A percentile compares a stretch with the other conserved stretches of the same genome.
Conservation (phyloP, 164 flowering plant species). For the Pachysandra terminalis region DNA sequence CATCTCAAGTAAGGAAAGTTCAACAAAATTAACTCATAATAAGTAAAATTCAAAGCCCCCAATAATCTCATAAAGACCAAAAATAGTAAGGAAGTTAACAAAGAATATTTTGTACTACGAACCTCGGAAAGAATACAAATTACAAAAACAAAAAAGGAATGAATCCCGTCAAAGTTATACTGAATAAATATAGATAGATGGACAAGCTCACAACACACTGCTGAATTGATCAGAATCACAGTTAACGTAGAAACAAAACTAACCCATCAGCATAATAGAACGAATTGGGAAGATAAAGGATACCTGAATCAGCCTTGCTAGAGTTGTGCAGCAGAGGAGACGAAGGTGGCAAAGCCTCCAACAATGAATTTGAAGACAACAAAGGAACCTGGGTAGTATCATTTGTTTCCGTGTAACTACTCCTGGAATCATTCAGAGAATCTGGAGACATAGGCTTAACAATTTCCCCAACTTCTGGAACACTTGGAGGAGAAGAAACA, state of each 20-base stretch:
- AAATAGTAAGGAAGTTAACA: neutral
- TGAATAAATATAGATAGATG: neutral
- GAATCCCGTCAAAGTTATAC: neutral
- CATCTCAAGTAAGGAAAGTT: neutral
- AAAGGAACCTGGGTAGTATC: neutral
- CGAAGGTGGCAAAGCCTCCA: neutral
- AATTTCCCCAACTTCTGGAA: neutral
- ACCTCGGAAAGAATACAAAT: neutral
- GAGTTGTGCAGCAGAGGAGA: neutral
- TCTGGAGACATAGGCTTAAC: neutral
- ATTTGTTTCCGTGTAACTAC: neutral
- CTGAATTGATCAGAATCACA: no score
- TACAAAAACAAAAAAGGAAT: no score
- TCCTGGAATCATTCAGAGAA: neutral
- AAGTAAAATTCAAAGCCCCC: neutral
- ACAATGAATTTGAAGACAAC: neutral
- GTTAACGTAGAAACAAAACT: no score
- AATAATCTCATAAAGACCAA: neutral
- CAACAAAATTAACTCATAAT: neutral
- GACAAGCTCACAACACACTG: neutral
- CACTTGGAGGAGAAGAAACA: neutral
- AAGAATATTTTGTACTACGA: neutral
- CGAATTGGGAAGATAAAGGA: neutral
- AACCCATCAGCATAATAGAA: neutral
- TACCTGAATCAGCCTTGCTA: slow-evolving; percentile 18